A percentile compares a stretch with the other conserved stretches of the same genome.
Conservation (phyloP, 2,329 filamentous ascomycete genomes). For the Akanthomyces lecanii region DNA sequence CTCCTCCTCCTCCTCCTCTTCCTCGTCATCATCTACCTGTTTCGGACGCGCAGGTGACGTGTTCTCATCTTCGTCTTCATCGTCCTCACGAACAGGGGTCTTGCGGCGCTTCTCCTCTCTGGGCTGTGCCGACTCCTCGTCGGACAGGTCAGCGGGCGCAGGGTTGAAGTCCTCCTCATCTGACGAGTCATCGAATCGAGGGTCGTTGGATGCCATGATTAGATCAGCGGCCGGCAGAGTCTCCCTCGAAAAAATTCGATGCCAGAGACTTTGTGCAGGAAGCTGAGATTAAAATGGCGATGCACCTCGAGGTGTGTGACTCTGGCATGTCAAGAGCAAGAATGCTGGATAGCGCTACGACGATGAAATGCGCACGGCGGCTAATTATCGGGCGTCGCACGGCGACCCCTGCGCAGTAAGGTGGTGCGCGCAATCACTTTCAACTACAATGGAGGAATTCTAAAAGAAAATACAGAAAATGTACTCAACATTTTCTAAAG, state of each 20-base stretch:
- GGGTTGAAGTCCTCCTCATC: slow-evolving; percentile 92
- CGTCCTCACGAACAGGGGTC: slow-evolving; percentile 20
- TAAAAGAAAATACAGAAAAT: background rate
- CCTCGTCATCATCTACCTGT: slow-evolving; percentile 33
- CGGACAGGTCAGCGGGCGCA: slow-evolving; percentile 66
- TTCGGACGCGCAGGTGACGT: slow-evolving; percentile 23
- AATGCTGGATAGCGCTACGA: slow-evolving; percentile 2
- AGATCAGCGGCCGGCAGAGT: background rate
- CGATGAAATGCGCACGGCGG: slow-evolving; percentile 18
- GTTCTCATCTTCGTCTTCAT: slow-evolving; percentile 36
- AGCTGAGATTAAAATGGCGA: background rate
- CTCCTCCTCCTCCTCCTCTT: slow-evolving; percentile 43
- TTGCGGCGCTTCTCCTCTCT: slow-evolving; percentile 33
- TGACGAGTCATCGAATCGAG: slow-evolving; percentile 58
- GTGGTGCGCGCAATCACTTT: too few species aligned
- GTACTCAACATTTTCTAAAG: background rate
- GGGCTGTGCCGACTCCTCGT: slow-evolving; percentile 46
- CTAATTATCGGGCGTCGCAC: slow-evolving; percentile 20
- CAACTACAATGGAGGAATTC: background rate
- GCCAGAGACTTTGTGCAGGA: slow-evolving; percentile 16
- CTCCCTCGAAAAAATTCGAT: slow-evolving; percentile 9
- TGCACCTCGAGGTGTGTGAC: slow-evolving; percentile 13
- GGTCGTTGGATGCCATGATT: slow-evolving; percentile 46
- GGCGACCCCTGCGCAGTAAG: background rate
- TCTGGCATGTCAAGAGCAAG: slow-evolving; percentile 16